Conservation (phyloP, 495 filamentous ascomycete genomes). For the Neohortaea acidophila region DNA sequence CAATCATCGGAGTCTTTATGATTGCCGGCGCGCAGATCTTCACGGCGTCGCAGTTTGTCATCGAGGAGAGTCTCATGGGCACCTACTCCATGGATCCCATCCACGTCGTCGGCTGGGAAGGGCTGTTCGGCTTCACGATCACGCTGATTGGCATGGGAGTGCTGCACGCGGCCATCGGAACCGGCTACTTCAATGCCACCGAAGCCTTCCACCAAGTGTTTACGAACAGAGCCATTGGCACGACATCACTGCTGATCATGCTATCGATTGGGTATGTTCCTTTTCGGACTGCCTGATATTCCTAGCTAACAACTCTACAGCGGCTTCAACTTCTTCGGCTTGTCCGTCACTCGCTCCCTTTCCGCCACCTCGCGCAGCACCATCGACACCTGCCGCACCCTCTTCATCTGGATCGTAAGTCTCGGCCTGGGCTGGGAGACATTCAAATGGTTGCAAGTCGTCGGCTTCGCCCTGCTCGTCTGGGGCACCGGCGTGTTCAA, state of each 20-base stretch:
- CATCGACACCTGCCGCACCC: constrained; percentile 90
- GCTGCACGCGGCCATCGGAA: constrained; percentile 61
- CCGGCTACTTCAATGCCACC: constrained; percentile 77
- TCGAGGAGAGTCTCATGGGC: constrained; percentile 90
- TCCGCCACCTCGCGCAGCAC: constrained; percentile 84
- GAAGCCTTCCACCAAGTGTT: constrained; percentile 71
- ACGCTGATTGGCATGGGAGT: constrained; percentile 68
- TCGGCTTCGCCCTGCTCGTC: constrained; percentile 74
- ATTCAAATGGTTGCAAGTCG: constrained; percentile 95
- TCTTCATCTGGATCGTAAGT: constrained; percentile 97
- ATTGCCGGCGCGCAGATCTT: constrained; percentile 94
- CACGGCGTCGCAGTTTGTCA: constrained; percentile 87
- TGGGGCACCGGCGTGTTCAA: constrained; percentile 98
- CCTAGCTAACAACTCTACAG: constrained; percentile 29
- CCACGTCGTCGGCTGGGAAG: constrained; percentile 91
- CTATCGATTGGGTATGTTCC: constrained; percentile 74
- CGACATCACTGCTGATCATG: constrained; percentile 81
- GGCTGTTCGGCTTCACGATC: constrained; percentile 75
- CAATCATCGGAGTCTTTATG: constrained; percentile 67
- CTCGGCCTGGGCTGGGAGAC: constrained; percentile 88
- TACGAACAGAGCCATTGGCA: constrained; percentile 47
- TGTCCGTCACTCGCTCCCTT: constrained; percentile 76
- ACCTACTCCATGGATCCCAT: constrained; percentile 77
- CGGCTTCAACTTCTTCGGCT: constrained; percentile 96
- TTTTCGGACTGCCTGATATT: background rate